These are phyloP conservation scores for Phylloporus sp. DNA, from an alignment of 768 basidiomycete species.

Conservation along the genomic window DNA sequence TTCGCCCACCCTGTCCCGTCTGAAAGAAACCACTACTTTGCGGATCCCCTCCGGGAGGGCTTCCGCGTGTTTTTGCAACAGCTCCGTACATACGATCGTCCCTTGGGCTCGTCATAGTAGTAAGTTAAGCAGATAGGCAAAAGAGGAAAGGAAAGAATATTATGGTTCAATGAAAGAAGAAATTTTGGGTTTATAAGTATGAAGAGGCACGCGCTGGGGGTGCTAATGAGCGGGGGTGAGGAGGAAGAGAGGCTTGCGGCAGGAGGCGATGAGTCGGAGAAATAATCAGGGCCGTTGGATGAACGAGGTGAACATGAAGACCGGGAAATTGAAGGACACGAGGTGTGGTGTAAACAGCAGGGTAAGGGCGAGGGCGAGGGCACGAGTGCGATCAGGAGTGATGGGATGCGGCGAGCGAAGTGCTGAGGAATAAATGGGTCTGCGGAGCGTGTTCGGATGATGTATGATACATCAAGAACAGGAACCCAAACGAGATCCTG, in stretches of 20 bases:
- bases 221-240: slow-evolving; percentile 40
- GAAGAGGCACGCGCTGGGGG: slow-evolving; percentile 40
- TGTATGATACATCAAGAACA: slow-evolving; percentile 19
- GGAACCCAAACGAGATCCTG: slow-evolving; percentile 20
- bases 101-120: slow-evolving; percentile 70
- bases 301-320: slow-evolving; percentile 50
- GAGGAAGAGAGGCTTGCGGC: slow-evolving; percentile 30
- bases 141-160: slow-evolving; percentile 44
- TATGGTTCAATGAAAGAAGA: slow-evolving; percentile 42
- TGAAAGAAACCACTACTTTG: slow-evolving; percentile 64
- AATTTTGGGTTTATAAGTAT: slow-evolving; percentile 52
- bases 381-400: slow-evolving; percentile 31
- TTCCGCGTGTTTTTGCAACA: slow-evolving; percentile 57
- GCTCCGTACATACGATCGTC: slow-evolving; percentile 68
- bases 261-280: slow-evolving; percentile 36
- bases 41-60: slow-evolving; percentile 59
- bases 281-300: slow-evolving; percentile 40
- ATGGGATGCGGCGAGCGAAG: slow-evolving; percentile 25
- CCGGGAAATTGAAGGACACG: slow-evolving; percentile 39
- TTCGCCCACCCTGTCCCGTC: slow-evolving; percentile 85
- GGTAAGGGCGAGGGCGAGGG: slow-evolving; percentile 32
- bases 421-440: slow-evolving; percentile 29
- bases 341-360: slow-evolving; percentile 41
- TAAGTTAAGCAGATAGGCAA: slow-evolving; percentile 52
- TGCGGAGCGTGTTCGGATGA: slow-evolving; percentile 26